phyloP scores from a whole-genome alignment of 345 rosid species.

The Rhodomyrtus tomentosa region DNA sequence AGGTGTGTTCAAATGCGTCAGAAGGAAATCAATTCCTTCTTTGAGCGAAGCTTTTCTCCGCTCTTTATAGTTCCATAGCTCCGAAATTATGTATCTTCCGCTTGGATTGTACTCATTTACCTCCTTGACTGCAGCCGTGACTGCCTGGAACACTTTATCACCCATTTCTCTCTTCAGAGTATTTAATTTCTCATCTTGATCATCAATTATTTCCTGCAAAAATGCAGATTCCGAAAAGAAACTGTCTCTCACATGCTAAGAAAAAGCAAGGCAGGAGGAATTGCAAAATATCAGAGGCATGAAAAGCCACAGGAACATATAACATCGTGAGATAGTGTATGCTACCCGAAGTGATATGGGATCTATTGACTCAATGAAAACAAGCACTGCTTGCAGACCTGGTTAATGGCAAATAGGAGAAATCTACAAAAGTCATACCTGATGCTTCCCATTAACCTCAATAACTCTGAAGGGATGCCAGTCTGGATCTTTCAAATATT shows the following conservation, averaged over 20 bases:
- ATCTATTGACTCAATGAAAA: not conserved
- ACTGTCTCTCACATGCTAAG: not conserved
- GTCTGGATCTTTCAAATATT: slow-evolving; percentile 81
- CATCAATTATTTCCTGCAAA: slow-evolving; percentile 56
- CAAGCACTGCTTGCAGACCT: not conserved
- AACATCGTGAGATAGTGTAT: not conserved
- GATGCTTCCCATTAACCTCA: slow-evolving; percentile 36
- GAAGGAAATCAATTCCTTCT: slow-evolving; percentile 48
- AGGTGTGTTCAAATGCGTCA: slow-evolving; percentile 34
- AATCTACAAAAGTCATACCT: slow-evolving; percentile 29
- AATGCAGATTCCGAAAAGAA: not conserved
- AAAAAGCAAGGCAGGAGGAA: not conserved
- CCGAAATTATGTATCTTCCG: slow-evolving; percentile 70
- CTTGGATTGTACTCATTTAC: slow-evolving; percentile 89
- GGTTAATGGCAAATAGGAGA: not conserved
- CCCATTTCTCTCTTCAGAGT: slow-evolving; percentile 49
- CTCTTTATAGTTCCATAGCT: slow-evolving; percentile 70
- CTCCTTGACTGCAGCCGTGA: slow-evolving; percentile 51
- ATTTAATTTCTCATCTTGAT: slow-evolving; percentile 55
- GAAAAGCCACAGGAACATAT: not conserved
- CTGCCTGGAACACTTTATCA: slow-evolving; percentile 44
- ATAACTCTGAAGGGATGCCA: slow-evolving; percentile 87
- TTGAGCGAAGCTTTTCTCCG: slow-evolving; percentile 50
- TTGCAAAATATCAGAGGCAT: not conserved
- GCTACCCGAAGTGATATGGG: not conserved